A percentile compares a stretch with the other conserved stretches of the same genome.
These are phyloP conservation scores for Dictyostelium gargantuum DNA, from an alignment of 208 protist genomes.

Conservation along the genomic window DNA sequence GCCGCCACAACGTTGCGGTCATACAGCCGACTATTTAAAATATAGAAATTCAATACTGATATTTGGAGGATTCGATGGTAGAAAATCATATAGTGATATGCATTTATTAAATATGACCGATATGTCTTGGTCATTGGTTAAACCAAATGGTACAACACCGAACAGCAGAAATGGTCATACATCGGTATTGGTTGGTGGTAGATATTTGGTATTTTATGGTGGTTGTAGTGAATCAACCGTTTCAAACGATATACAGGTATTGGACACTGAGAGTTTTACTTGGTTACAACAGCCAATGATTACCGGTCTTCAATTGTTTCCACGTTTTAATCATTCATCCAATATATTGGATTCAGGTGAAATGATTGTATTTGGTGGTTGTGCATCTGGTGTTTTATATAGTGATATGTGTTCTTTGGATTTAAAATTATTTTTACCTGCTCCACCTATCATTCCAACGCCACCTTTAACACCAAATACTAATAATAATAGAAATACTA, in stretches of 20 bases:
- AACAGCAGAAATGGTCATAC: slow-evolving; percentile 6
- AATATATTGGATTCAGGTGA: slow-evolving; percentile 32
- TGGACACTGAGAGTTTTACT: background rate
- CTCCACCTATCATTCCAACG: no score
- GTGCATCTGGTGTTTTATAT: slow-evolving; percentile 26
- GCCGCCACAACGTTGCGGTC: background rate
- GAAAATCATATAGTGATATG: slow-evolving; percentile 17
- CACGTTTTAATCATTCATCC: slow-evolving; percentile 10
- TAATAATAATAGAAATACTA: background rate
- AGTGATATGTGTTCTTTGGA: slow-evolving; percentile 48
- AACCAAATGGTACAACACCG: slow-evolving; percentile 4
- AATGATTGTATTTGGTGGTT: slow-evolving; percentile 54
- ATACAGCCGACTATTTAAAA: background rate
- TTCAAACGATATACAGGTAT: slow-evolving; percentile 47
- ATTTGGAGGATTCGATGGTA: slow-evolving; percentile 52
- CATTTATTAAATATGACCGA: background rate
- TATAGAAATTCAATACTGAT: background rate
- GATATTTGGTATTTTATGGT: slow-evolving; percentile 28
- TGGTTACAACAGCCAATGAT: slow-evolving; percentile 28
- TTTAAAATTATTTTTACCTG: slow-evolving; percentile 36
- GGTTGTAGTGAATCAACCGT: background rate
- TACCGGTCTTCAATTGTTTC: background rate
- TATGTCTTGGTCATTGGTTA: background rate
- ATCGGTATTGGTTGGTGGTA: background rate
- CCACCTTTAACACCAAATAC: background rate